Evolutionary conservation across 1,139 yeast genomes (phyloP).

Genomic region (Nadsonia commutata): DNA sequence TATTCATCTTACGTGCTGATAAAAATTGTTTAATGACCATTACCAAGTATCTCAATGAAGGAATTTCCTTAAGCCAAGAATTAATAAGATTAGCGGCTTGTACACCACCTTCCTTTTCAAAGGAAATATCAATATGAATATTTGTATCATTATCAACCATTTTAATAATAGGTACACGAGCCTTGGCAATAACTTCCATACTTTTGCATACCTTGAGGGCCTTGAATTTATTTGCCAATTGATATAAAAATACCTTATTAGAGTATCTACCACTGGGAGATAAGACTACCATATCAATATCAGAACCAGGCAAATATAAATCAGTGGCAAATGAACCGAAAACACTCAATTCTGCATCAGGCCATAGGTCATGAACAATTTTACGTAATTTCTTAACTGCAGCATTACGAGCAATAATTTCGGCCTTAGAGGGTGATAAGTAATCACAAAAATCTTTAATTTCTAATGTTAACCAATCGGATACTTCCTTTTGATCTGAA

Average conservation of each 20-base stretch:
- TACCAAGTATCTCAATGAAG: slow-evolving; percentile 76
- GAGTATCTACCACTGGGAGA: slow-evolving; percentile 55
- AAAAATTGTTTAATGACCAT: slow-evolving; percentile 78
- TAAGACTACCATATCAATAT: slow-evolving; percentile 83
- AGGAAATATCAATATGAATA: slow-evolving; percentile 80
- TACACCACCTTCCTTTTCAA: slow-evolving; percentile 76
- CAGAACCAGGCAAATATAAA: slow-evolving; percentile 87
- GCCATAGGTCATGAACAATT: slow-evolving; percentile 55
- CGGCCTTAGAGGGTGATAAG: slow-evolving; percentile 72
- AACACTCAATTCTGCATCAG: slow-evolving; percentile 66
- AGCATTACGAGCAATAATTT: slow-evolving; percentile 52
- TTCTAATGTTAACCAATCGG: slow-evolving; percentile 82
- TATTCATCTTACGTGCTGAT: slow-evolving; percentile 63
- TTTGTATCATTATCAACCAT: slow-evolving; percentile 62
- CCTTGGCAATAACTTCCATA: slow-evolving; percentile 79
- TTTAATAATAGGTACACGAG: slow-evolving; percentile 92
- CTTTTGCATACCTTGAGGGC: slow-evolving; percentile 48
- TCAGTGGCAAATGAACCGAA: slow-evolving; percentile 97
- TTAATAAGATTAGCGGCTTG: slow-evolving; percentile 73
- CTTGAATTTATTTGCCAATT: slow-evolving; percentile 58
- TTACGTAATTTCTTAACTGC: slow-evolving; percentile 48
- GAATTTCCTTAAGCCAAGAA: slow-evolving; percentile 57
- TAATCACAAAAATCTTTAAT: slow-evolving; percentile 76
- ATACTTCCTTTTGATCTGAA: slow-evolving; percentile 56
- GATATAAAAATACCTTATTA: slow-evolving; percentile 52